Evolutionary conservation across 208 protist species (phyloP).

Genomic region (Novymonas esmeraldas): DNA sequence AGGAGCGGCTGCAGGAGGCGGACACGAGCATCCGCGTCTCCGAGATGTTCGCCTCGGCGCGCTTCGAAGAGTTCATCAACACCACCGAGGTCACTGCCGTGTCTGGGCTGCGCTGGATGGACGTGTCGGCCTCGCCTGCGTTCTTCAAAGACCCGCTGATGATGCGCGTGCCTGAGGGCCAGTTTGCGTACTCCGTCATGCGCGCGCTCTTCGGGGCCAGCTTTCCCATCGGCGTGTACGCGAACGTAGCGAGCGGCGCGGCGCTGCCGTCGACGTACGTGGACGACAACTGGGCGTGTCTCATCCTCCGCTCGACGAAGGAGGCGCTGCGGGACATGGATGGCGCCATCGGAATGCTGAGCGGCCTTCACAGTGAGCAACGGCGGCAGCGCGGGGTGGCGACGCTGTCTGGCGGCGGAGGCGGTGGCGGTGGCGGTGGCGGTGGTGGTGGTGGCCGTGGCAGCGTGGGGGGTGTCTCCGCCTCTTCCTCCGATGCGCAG

Average conservation of each 20-base stretch:
- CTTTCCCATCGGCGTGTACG: conserved; percentile 41
- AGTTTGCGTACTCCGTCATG: conserved; percentile 48
- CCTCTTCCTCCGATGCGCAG: too few relatives aligned
- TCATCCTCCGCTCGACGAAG: conserved; percentile 43
- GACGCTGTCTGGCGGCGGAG: neutral
- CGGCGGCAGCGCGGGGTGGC: neutral
- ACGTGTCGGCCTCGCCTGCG: conserved; percentile 34
- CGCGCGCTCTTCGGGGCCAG: conserved; percentile 26
- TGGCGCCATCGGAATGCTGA: neutral
- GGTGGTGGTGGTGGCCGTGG: too few relatives aligned
- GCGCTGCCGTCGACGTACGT: conserved; percentile 49
- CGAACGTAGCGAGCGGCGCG: conserved; percentile 30
- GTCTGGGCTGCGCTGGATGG: conserved; percentile 50
- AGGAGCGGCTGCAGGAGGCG: conserved; percentile 18
- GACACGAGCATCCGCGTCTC: conserved; percentile 28
- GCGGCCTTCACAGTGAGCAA: neutral
- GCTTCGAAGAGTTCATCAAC: conserved; percentile 35
- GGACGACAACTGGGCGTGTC: conserved; percentile 47
- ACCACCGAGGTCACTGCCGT: conserved; percentile 50
- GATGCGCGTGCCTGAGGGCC: conserved; percentile 27
- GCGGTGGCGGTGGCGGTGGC: neutral
- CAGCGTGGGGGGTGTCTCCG: too few relatives aligned
- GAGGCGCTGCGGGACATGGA: conserved; percentile 4
- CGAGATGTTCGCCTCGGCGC: conserved; percentile 32
- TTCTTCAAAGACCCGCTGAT: conserved; percentile 32